phyloP scores from a whole-genome alignment of 2,329 filamentous ascomycete species.

The Aspergillus tubingensis region DNA sequence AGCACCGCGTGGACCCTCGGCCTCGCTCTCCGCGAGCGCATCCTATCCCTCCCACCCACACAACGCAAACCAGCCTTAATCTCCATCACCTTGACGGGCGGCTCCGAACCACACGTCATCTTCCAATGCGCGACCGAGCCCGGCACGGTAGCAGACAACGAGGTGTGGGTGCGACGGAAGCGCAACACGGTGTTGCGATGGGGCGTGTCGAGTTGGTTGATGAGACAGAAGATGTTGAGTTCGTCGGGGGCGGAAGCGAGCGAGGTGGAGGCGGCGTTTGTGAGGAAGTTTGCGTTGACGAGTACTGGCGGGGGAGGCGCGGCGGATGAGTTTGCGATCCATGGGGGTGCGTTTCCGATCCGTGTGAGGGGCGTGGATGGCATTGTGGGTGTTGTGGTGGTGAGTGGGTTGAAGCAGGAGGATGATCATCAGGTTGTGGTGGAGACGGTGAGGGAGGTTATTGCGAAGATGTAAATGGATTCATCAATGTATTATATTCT shows the following conservation, averaged over 20 bases:
- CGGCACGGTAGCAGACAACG: slow-evolving; percentile 71
- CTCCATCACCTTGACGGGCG: slow-evolving; percentile 40
- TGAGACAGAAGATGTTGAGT: slow-evolving; percentile 63
- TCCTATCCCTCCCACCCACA: slow-evolving; percentile 34
- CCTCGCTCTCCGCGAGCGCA: slow-evolving; percentile 38
- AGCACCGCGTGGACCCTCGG: slow-evolving; percentile 43
- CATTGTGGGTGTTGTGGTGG: slow-evolving; percentile 71
- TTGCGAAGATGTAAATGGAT: slow-evolving; percentile 20
- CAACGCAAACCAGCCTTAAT: slow-evolving; percentile 44
- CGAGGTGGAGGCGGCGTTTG: slow-evolving; percentile 66
- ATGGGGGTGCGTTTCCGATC: slow-evolving; percentile 75
- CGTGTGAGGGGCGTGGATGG: slow-evolving; percentile 73
- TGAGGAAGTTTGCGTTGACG: slow-evolving; percentile 64
- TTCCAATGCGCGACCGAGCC: slow-evolving; percentile 70
- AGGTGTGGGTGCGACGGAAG: slow-evolving; percentile 71
- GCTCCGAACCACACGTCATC: slow-evolving; percentile 55
- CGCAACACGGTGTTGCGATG: slow-evolving; percentile 70
- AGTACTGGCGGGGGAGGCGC: slow-evolving; percentile 46
- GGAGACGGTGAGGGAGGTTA: slow-evolving; percentile 63
- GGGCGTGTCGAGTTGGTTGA: slow-evolving; percentile 69
- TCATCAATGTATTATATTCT: no score
- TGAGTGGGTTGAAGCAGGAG: slow-evolving; percentile 74
- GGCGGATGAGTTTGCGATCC: slow-evolving; percentile 69
- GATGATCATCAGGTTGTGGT: slow-evolving; percentile 77
- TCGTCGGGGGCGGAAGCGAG: slow-evolving; percentile 18